Evolutionary conservation across 2,329 filamentous ascomycete genomes (phyloP), one percentile per base, ranked within the genome.

Genomic region (Aureobasidium leucospermi): DNA sequence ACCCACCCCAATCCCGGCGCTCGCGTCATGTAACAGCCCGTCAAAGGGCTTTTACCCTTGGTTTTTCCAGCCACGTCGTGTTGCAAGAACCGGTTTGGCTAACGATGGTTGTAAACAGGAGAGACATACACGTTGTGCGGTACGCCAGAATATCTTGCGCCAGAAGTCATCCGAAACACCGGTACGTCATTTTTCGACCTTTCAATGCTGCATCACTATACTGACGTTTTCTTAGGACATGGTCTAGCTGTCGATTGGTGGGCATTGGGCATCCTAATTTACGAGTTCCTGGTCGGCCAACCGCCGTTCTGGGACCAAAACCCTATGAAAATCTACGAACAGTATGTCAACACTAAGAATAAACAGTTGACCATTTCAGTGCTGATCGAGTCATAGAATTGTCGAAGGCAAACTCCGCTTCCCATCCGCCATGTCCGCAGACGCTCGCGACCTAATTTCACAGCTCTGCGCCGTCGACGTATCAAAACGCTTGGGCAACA

Each of bases 261-360:
- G 89, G 89, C 89, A 0, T 79, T 94, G 65, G 89, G 89, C 29
- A 91, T 93, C 65, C 74, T 94, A 60, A 85, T 93, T 61, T 93
- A 90, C 72, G 89, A 94, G 70, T 93, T 93, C 69, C 76, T 93
- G 51, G 90, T 89, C 9, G 89, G 89, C 31, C 91, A 92, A 68
- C 89, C 89, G 13, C 89, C 89, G 0, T 94, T 93, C 70, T 94
- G 89, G 88, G 86, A 92, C 69, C 85, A 89, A 64, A 93, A 91
- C 65, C 89, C 89, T 1, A 89, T 93, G 65, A 89, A 92, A 71
- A 93, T 93, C 61, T 93, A 93, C 74, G 89, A 90, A 71, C 83
- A 80, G 75, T 77, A 68, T 60, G 71, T 63, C 6, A 15, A 13
- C n/a, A 13, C 15, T 46, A 31, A 11, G 29, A n/a, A 6, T 9